phyloP scores from a whole-genome alignment of 768 basidiomycete species.

The Macrolepiota dolichaula region DNA sequence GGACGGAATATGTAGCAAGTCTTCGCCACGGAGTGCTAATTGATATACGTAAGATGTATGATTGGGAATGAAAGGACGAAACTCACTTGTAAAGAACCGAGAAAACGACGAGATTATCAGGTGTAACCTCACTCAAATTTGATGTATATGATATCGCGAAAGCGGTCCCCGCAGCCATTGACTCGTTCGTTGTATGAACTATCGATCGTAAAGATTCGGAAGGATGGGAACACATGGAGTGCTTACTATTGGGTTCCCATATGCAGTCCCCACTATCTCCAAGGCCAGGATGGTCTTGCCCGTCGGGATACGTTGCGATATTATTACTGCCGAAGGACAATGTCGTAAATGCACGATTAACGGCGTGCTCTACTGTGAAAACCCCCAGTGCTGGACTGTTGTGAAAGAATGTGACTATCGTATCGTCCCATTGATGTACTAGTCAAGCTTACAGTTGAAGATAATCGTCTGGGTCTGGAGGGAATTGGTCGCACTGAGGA shows the following conservation, averaged over 20 bases:
- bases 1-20: constrained; percentile 37
- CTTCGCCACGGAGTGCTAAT: constrained; percentile 41
- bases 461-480: constrained; percentile 38
- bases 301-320: constrained; percentile 27
- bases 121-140: constrained; percentile 33
- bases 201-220: background rate
- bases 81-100: constrained; percentile 35
- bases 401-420: background rate
- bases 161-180: constrained; percentile 42
- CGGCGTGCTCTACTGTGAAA: constrained; percentile 40
- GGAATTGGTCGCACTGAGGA: constrained; percentile 42
- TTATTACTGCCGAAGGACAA: constrained; percentile 25
- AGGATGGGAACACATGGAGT: background rate
- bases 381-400: constrained; percentile 6
- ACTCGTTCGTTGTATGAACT: constrained; percentile 45
- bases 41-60: background rate
- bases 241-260: constrained; percentile 31
- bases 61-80: background rate
- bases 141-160: constrained; percentile 46
- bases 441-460: constrained; percentile 33
- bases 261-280: constrained; percentile 32
- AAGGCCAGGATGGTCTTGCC: constrained; percentile 30
- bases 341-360: constrained; percentile 40
- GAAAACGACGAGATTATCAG: constrained; percentile 43
- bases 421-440: background rate